Percentiles rank a stretch among this genome's conserved stretches.
Conservation (phyloP, 2,329 filamentous ascomycete species). For the Pyrenochaeta sp. region DNA sequence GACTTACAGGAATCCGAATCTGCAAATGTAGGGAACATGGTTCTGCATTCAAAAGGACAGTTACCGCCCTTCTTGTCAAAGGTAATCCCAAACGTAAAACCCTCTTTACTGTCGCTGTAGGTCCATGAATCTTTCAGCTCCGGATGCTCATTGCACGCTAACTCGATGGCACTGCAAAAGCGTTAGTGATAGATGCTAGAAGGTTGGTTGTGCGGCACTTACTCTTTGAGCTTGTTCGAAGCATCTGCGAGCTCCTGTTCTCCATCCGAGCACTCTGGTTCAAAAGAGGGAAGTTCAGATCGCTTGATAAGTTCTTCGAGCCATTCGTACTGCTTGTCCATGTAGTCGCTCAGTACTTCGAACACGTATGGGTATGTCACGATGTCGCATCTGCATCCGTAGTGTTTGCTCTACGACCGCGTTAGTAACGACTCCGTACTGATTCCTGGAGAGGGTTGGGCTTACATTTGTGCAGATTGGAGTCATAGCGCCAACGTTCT, state of each 20-base stretch:
- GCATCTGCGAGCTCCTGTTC: neutral
- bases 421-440: neutral
- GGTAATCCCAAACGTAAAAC: neutral
- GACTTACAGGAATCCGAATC: neutral
- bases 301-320: constrained; percentile 7
- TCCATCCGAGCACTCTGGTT: neutral
- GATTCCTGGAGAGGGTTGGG: neutral
- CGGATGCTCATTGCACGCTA: neutral
- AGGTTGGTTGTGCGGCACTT: neutral
- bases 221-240: neutral
- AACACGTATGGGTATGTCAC: neutral
- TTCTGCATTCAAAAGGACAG: neutral
- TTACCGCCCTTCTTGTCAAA: neutral
- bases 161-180: neutral
- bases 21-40: neutral
- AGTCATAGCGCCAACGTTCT: neutral
- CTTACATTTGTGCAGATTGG: neutral
- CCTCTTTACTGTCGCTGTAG: neutral
- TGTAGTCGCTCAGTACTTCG: neutral
- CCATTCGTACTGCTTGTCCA: constrained; percentile 8
- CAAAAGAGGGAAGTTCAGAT: neutral
- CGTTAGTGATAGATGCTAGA: neutral
- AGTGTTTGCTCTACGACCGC: neutral
- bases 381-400: neutral
- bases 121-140: neutral